Evolutionary conservation across 345 rosid genomes (phyloP).

Genomic region (Salix arbutifolia): DNA sequence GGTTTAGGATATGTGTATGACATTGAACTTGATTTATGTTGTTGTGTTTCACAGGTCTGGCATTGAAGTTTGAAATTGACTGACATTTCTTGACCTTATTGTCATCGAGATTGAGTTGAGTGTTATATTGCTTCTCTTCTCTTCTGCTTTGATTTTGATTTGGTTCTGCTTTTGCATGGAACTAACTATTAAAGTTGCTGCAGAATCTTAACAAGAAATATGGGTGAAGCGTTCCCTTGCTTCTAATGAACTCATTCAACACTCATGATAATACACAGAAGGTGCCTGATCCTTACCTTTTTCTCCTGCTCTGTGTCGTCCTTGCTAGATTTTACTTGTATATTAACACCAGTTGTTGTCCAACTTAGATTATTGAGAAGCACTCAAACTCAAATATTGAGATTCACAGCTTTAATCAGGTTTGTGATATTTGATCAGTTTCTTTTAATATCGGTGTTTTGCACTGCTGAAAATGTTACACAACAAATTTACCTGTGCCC

Average conservation of each 20-base stretch:
- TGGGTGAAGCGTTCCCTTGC: conserved; percentile 86
- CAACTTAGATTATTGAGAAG: conserved; percentile 73
- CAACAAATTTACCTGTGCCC: not conserved
- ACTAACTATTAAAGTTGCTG: conserved; percentile 8
- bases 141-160: not conserved
- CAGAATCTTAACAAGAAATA: conserved; percentile 84
- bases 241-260: conserved; percentile 96
- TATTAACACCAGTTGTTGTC: conserved; percentile 8
- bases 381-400: conserved; percentile 68
- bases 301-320: not conserved
- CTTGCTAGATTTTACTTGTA: not conserved
- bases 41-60: conserved; percentile 56
- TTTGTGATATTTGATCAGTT: conserved; percentile 22
- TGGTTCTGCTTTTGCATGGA: not conserved
- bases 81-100: conserved; percentile 93
- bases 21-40: not conserved
- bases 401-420: conserved; percentile 97
- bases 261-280: conserved; percentile 89
- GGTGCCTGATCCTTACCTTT: conserved; percentile 34
- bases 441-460: not conserved
- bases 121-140: not conserved
- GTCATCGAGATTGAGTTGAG: conserved; percentile 89
- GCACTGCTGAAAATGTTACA: conserved; percentile 4
- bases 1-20: not conserved
- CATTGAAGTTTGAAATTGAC: conserved; percentile 89